Evolutionary conservation across 2,329 filamentous ascomycete species (phyloP).

Genomic region (Diatrype stigma): DNA sequence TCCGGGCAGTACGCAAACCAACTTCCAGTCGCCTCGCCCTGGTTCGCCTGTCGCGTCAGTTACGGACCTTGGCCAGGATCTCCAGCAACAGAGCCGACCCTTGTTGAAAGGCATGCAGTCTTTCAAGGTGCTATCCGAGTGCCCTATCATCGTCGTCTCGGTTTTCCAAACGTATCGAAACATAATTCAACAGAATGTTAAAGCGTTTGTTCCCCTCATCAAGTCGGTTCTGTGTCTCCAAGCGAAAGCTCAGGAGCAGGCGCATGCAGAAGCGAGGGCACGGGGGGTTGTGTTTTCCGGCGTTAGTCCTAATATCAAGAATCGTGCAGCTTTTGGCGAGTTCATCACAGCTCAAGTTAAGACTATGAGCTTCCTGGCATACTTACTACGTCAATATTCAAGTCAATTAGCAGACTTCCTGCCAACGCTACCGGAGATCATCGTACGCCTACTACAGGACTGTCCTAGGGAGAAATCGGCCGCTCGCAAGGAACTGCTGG

Average conservation of each 20-base stretch:
- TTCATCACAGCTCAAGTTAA: constrained; percentile 98
- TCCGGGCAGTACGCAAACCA: constrained; percentile 59
- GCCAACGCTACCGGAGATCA: constrained; percentile 77
- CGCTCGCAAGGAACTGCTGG: constrained; percentile 88
- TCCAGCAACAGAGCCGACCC: constrained; percentile 75
- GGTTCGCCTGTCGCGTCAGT: constrained; percentile 83
- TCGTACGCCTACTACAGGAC: constrained; percentile 86
- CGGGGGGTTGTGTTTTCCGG: constrained; percentile 84
- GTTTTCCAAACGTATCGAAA: constrained; percentile 90
- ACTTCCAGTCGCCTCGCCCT: constrained; percentile 83
- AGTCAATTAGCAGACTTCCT: constrained; percentile 86
- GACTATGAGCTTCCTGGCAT: constrained; percentile 98
- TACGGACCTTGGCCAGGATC: constrained; percentile 74
- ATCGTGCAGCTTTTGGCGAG: constrained; percentile 89
- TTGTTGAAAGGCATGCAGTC: constrained; percentile 94
- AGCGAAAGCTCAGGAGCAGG: constrained; percentile 88
- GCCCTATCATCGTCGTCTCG: constrained; percentile 96
- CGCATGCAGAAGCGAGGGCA: constrained; percentile 77
- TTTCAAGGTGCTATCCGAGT: constrained; percentile 97
- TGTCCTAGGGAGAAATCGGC: constrained; percentile 92
- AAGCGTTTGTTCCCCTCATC: constrained; percentile 87
- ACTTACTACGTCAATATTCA: constrained; percentile 82
- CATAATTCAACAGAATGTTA: constrained; percentile 79
- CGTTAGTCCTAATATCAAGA: constrained; percentile 89
- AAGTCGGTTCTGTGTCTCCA: constrained; percentile 85